Evolutionary conservation across 2,329 filamentous ascomycete genomes (phyloP).

Genomic region (Meredithiella fracta): DNA sequence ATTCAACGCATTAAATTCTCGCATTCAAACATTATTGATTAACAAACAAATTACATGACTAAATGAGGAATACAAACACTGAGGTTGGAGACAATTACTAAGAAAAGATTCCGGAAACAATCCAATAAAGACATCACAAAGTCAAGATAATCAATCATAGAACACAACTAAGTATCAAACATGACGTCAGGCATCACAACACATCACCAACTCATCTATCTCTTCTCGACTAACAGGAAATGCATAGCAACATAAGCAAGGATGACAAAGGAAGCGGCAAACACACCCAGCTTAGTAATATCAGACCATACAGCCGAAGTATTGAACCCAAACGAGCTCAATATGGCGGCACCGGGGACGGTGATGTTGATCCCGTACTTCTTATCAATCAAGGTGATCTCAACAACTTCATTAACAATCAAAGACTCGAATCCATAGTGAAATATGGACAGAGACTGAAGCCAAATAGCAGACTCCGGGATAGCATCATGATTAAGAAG

Average conservation of each 20-base stretch:
- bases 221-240: conserved; percentile 73
- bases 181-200: too few relatives aligned
- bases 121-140: too few relatives aligned
- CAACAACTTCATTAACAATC: conserved; percentile 48
- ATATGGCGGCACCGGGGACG: conserved; percentile 81
- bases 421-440: conserved; percentile 19
- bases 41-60: too few relatives aligned
- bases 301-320: conserved; percentile 76
- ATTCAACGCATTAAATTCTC: too few relatives aligned
- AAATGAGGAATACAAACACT: too few relatives aligned
- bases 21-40: too few relatives aligned
- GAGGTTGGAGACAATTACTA: too few relatives aligned
- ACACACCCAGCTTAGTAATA: conserved; percentile 62
- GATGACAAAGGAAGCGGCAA: conserved; percentile 68
- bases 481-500: conserved; percentile 91
- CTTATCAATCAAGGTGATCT: conserved; percentile 75
- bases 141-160: not conserved
- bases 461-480: conserved; percentile 67
- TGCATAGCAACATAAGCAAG: conserved; percentile 90
- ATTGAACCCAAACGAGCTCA: conserved; percentile 89
- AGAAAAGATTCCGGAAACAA: too few relatives aligned
- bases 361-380: conserved; percentile 96
- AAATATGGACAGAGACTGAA: conserved; percentile 89
- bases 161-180: not conserved
- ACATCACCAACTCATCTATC: conserved; percentile 18